phyloP scores from a whole-genome alignment of 2,329 filamentous ascomycete species.

The Chalara sp. region DNA sequence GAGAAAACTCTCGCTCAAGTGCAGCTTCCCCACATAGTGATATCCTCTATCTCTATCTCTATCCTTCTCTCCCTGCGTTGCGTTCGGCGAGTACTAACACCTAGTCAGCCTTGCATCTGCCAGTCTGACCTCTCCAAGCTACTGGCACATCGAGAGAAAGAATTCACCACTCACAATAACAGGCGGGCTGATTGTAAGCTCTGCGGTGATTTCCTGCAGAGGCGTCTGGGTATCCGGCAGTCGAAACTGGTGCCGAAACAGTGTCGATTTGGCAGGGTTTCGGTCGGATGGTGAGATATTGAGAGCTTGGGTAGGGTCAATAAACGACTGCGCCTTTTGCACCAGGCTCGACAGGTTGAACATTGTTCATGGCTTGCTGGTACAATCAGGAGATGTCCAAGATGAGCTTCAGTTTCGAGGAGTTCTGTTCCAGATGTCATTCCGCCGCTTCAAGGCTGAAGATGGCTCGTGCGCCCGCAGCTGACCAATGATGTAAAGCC shows the following conservation, averaged over 20 bases:
- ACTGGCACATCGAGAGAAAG: background rate
- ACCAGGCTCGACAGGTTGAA: constrained; percentile 73
- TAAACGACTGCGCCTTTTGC: constrained; percentile 91
- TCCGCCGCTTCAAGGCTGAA: too few species aligned
- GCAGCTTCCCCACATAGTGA: constrained; percentile 86
- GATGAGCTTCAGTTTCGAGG: too few species aligned
- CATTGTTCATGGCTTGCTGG: constrained; percentile 36
- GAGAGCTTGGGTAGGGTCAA: constrained; percentile 78
- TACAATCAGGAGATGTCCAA: too few species aligned
- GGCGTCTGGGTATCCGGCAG: constrained; percentile 88
- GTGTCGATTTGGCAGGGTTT: constrained; percentile 81
- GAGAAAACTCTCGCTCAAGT: constrained; percentile 88
- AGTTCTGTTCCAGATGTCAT: too few species aligned
- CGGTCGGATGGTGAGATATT: constrained; percentile 67
- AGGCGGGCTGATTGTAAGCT: constrained; percentile 77
- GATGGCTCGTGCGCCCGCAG: too few species aligned
- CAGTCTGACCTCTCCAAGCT: background rate
- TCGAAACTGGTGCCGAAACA: constrained; percentile 95
- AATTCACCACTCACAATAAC: constrained; percentile 5
- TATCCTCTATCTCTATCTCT: constrained; percentile 63
- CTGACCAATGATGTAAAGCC: too few species aligned
- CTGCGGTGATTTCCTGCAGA: constrained; percentile 91
- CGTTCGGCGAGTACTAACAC: constrained; percentile 38
- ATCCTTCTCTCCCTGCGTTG: constrained; percentile 63
- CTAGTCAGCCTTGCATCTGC: background rate